Conservation (phyloP, 2,329 filamentous ascomycete genomes). For the Alternaria sp. region DNA sequence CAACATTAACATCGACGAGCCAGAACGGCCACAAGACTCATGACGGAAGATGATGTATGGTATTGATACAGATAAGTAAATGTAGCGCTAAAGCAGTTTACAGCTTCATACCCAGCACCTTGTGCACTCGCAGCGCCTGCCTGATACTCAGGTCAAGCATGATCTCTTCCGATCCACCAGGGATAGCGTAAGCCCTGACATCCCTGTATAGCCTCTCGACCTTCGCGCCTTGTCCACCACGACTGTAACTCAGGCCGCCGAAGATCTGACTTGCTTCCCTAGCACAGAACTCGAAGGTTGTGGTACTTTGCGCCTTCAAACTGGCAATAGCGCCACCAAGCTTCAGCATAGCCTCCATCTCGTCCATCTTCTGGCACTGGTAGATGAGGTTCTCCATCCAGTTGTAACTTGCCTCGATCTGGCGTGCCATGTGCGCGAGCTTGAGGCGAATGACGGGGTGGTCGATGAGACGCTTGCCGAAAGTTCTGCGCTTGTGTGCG, state of each 20-base stretch:
- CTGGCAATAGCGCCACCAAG: constrained; percentile 93
- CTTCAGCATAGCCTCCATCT: constrained; percentile 94
- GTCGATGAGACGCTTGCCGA: constrained; percentile 94
- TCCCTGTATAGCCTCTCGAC: constrained; percentile 94
- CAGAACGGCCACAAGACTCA: not conserved
- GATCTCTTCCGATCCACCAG: constrained; percentile 95
- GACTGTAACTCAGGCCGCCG: constrained; percentile 87
- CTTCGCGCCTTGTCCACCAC: constrained; percentile 94
- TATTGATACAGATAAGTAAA: not conserved
- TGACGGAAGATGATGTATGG: not conserved
- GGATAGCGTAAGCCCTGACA: constrained; percentile 92
- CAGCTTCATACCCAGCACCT: constrained; percentile 95
- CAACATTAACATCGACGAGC: not conserved
- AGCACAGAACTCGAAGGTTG: constrained; percentile 97
- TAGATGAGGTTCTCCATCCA: constrained; percentile 96
- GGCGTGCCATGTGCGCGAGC: constrained; percentile 96
- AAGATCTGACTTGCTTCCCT: constrained; percentile 98
- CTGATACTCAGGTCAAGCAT: constrained; percentile 97
- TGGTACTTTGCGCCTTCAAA: constrained; percentile 91
- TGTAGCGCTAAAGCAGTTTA: constrained; percentile 51
- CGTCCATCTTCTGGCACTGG: constrained; percentile 91
- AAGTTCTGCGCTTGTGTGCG: constrained; percentile 94
- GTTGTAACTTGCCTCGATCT: constrained; percentile 95
- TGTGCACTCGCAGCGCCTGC: constrained; percentile 85
- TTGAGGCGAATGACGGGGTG: constrained; percentile 98